These are phyloP conservation scores for Pseudoscleropodium purum DNA, from an alignment of 225 moss, liverwort and hornwort genomes.

Conservation along the genomic window DNA sequence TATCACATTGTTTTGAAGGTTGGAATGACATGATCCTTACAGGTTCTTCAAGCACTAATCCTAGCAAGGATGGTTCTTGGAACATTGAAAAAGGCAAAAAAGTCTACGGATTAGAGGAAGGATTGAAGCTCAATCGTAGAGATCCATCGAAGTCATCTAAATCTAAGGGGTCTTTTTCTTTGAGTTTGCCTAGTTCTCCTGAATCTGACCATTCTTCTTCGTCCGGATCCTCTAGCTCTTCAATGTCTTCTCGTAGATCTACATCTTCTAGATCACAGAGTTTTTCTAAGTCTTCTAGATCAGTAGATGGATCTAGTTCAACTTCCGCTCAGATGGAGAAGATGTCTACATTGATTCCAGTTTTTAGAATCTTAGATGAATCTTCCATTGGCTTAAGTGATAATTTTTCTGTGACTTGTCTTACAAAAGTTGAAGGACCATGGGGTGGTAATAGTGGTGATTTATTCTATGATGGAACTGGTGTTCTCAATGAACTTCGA, in stretches of 20 bases:
- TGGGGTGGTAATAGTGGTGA: not conserved
- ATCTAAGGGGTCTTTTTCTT: accelerated
- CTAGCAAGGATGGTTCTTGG: accelerated
- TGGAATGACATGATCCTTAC: accelerated
- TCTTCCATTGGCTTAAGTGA: too few relatives aligned
- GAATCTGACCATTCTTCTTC: not conserved
- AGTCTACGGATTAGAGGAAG: accelerated
- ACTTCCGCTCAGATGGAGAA: not conserved
- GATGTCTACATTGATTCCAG: not conserved
- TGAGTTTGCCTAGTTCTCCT: not conserved
- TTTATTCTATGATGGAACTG: not conserved
- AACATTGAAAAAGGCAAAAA: accelerated
- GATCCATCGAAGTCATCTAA: accelerated
- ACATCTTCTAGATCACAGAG: accelerated
- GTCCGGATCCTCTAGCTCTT: accelerated
- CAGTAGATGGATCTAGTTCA: accelerated
- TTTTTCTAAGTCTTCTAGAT: not conserved
- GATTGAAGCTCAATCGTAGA: accelerated
- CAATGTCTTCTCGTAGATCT: not conserved
- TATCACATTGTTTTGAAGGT: accelerated
- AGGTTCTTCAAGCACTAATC: too few relatives aligned
- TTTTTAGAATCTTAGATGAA: not conserved
- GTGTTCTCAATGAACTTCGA: not conserved
- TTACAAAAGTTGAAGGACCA: not conserved
- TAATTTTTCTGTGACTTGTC: not conserved